Base-by-base conservation (phyloP, 2,329 filamentous ascomycete genomes). In the Alternaria conjuncta region DNA sequence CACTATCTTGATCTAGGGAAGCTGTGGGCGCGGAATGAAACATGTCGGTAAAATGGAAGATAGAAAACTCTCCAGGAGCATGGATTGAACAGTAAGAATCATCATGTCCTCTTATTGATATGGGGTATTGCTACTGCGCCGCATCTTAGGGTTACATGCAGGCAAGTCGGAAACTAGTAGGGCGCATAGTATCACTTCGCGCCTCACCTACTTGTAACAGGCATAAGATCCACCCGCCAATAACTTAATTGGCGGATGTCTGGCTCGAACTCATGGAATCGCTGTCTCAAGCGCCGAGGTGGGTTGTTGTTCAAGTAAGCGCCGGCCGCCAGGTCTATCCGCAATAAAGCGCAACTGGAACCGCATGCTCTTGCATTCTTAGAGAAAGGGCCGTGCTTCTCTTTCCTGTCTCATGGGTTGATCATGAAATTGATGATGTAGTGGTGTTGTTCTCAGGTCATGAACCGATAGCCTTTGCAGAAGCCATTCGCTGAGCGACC, bases 401-500 rank as follows among this genome's bases (percentile, higher is more conserved):
- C 13, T 36, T 23, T 11, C 11, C 2, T 41, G 12, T 10, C 1
- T 13, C 1, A 32, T 13, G 6, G 10, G 10, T 56, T 32, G 28
- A 20, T 11, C 7, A 25, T 11, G 49, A 15, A 3, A 12, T n/a
- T 12, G 18, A 15, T 20, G 0, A 53, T 25, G 30, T 53, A 36
- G 49, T 36, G 49, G 23, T 36, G 5, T 21, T 23, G 8, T 15
- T 32, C 30, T 36, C 20, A 25, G 21, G 1, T 67, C n/a, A 58
- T 30, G 51, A 63, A 10, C 60, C 56, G 28, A 66, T 54, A 11
- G 51, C 51, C 49, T 75, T 77, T 54, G 65, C 61, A 11, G 69
- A 64, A 36, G 85, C 86, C 86, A 97, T 92, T 70, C 91, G 91
- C 77, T 99, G 96, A 26, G 95, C 96, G 65, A 96, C 90, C 64